Base-by-base conservation (phyloP, 192 early-diverging fungal genomes). In the Coemansia sp. region DNA sequence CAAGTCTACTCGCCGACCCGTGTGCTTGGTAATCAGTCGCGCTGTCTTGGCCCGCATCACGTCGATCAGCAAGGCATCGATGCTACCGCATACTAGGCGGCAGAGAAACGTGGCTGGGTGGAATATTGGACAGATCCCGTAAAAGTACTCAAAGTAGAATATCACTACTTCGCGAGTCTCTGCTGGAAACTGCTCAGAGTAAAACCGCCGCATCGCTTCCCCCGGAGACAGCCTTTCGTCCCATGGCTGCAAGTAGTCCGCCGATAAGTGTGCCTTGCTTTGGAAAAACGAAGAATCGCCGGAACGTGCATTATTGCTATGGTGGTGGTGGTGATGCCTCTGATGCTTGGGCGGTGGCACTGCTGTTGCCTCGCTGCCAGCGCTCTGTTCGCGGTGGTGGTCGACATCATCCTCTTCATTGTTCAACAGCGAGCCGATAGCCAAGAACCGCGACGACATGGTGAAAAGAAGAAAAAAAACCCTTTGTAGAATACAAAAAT, bases 61-160 rank as follows among this genome's bases (percentile, higher is more conserved):
- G 31, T 81, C 78, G 19, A 81, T 59, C 22, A 82, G 49, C 59
- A 82, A 66, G 36, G 59, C 45, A 36, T 76, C 73, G 10, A 76
- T 70, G 37, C 43, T 59, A 38, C 70, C 73, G 35, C 60, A 60
- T 10, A 74, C 64, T 0, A 82, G 39, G 43, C 79, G 73, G 12
- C 70, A 60, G 31, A 82, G 58, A 32, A 82, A 71, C 49, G 79
- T 60, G 5, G 79, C 79, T 0, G 79, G 79, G 25, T 82, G 79
- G 70, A 82, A 76, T 45, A 82, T 71, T 6, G 79, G 79, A 47
- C 60, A 71, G 35, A 68, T 66, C 36, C 64, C 73, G 43, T 82
- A 82, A 40, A 82, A 57, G 25, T 76, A 73, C 60, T 82, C 79
- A 53, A 82, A 73, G 42, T 67, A 82, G 67, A 35, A 75, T 20